phyloP scores from a whole-genome alignment of 768 basidiomycete genomes.

The Boletus rubescentipes region DNA sequence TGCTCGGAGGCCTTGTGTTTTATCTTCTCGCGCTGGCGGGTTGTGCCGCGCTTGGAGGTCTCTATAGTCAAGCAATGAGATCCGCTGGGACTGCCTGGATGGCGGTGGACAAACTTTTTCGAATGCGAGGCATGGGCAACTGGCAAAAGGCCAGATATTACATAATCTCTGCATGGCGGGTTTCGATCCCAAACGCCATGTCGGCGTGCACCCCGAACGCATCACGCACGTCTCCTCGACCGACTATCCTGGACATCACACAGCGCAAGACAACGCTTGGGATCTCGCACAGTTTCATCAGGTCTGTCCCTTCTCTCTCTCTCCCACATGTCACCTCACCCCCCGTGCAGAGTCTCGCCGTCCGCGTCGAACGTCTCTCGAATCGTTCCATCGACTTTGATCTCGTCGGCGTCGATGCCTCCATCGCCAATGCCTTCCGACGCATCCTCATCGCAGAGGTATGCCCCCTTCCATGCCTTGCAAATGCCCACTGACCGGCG shows the following conservation, averaged over 20 bases:
- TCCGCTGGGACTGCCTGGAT: background rate
- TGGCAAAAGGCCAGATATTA: constrained; percentile 9
- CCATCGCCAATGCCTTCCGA: constrained; percentile 92
- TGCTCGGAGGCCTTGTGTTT: constrained; percentile 75
- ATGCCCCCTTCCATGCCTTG: constrained; percentile 19
- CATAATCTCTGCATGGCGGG: constrained; percentile 18
- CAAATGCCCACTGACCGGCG: background rate
- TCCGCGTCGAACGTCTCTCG: constrained; percentile 77
- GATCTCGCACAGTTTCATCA: constrained; percentile 68
- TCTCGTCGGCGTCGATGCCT: constrained; percentile 91
- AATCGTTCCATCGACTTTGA: constrained; percentile 90
- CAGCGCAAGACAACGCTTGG: constrained; percentile 86
- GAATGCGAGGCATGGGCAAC: constrained; percentile 56
- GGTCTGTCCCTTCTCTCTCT: constrained; percentile 44
- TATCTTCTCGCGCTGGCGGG: constrained; percentile 69
- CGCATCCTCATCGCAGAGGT: constrained; percentile 95
- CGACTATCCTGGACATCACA: constrained; percentile 88
- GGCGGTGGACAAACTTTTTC: constrained; percentile 50
- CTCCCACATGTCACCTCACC: background rate
- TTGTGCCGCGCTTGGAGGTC: constrained; percentile 80
- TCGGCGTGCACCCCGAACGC: constrained; percentile 67
- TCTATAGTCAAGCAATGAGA: constrained; percentile 43
- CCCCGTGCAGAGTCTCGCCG: constrained; percentile 62
- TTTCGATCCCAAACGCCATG: constrained; percentile 52
- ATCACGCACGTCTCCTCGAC: constrained; percentile 82